These are phyloP conservation scores for Malassezia slooffiae DNA, from an alignment of 1,284 basidiomycete species.

Conservation along the genomic window DNA sequence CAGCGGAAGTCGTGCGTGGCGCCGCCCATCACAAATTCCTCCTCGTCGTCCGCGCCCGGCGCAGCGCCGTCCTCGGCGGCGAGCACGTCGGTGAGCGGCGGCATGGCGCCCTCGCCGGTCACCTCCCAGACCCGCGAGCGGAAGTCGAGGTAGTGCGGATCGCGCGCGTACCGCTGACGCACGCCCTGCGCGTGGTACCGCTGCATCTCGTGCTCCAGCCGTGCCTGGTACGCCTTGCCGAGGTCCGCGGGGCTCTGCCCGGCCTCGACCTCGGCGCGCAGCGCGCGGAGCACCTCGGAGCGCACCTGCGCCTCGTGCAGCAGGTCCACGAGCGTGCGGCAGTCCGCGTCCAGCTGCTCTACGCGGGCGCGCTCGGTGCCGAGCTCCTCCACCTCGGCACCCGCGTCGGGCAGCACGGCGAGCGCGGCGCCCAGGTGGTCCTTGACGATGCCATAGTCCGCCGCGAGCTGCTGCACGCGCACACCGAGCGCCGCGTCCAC, in stretches of 20 bases:
- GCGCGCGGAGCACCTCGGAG: constrained; percentile 15
- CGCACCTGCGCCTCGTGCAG: constrained; percentile 22
- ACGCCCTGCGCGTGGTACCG: constrained; percentile 22
- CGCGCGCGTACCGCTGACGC: constrained; percentile 25
- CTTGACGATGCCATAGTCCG: not conserved
- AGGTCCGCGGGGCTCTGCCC: constrained; percentile 9
- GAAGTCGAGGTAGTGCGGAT: constrained; percentile 26
- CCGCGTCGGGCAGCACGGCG: constrained; percentile 2
- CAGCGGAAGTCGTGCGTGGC: constrained; percentile 27
- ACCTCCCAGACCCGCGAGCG: constrained; percentile 26
- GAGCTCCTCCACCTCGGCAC: constrained; percentile 12
- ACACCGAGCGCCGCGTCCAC: constrained; percentile 10
- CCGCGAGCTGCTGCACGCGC: constrained; percentile 6
- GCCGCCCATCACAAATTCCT: constrained; percentile 30
- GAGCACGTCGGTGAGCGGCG: constrained; percentile 27
- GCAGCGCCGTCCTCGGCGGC: constrained; percentile 16
- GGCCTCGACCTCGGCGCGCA: not conserved
- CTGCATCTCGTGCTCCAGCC: constrained; percentile 9
- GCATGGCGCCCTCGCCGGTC: constrained; percentile 28
- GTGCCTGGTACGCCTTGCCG: constrained; percentile 15
- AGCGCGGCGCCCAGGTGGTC: not conserved
- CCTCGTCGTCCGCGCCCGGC: constrained; percentile 21
- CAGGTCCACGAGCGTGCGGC: constrained; percentile 28
- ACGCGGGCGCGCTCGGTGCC: constrained; percentile 5
- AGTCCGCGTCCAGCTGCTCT: constrained; percentile 17